Evolutionary conservation across 108 stramenopile genomes (phyloP), one percentile per base, ranked within the genome.

Genomic region (Cyclostephanos tholiformis): DNA sequence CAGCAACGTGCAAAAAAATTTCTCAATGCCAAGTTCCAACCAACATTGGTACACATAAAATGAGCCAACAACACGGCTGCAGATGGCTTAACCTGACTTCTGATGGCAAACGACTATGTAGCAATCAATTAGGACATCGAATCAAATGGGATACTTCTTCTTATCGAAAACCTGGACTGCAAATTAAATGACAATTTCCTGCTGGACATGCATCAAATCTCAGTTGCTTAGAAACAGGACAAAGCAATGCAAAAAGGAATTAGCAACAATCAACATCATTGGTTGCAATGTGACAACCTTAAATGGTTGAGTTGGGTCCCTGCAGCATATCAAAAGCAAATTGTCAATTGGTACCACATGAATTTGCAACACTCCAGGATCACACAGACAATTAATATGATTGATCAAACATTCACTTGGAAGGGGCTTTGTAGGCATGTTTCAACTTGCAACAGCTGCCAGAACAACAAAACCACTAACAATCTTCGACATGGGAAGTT

Each of bases 321-420:
- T 19, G 13, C 2, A 0, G 43, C 0, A 9, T 12, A 70, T 2
- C 68, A 77, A 16, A 7, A 29, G 1, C 35, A 30, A 1, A n/a
- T 77, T 41, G 44, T 77, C 14, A 26, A 49, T 6, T 77, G 76
- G 60, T 77, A 77, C 50, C 76, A 77, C 38, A n/a, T n/a, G n/a
- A 69, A 62, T 16, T 39, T 77, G 1, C 50, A 59, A 2, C 68
- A 77, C 16, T 32, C 69, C 0, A 61, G 76, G 38, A 38, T 53
- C 8, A 64, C 50, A 38, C 36, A 36, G 6, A 36, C 6, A 6
- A 6, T 36, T 6, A 36, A 36, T 36, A 36, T 6, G 6, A 36
- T 74, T 22, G 13, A 4, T 4, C 51, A 23, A 19, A 55, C 32
- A 4, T 65, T 73, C 25, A 14, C 17, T 0, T 73, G 51, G 53